These are phyloP conservation scores for Testicularia cyperi DNA, from an alignment of 1,284 basidiomycete species.

Conservation along the genomic window DNA sequence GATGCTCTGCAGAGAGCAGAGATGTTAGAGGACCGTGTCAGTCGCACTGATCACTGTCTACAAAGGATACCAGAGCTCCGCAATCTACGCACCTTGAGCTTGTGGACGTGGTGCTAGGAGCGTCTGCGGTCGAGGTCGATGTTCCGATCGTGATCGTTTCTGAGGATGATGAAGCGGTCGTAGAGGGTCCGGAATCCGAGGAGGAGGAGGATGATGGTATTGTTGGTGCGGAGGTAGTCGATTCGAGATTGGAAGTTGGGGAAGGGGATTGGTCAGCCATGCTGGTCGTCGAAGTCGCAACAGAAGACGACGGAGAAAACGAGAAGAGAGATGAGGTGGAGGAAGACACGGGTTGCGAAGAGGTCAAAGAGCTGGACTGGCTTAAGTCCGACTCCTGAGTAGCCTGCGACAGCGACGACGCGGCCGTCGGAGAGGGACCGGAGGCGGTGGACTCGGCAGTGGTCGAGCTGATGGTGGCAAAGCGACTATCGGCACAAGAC, in stretches of 20 bases:
- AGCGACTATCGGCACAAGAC: too few species aligned
- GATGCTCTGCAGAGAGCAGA: neutral
- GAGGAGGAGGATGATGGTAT: slow-evolving; percentile 7
- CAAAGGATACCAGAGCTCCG: too few species aligned
- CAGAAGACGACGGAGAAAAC: slow-evolving; percentile 2
- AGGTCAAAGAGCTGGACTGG: slow-evolving; percentile 1
- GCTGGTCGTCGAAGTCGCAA: slow-evolving; percentile 4
- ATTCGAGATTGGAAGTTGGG: neutral
- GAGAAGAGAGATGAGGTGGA: neutral
- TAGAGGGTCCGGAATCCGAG: slow-evolving; percentile 1
- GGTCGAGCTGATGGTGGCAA: neutral
- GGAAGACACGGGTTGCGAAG: slow-evolving; percentile 1
- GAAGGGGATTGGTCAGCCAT: slow-evolving; percentile 18
- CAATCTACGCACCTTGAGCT: too few species aligned
- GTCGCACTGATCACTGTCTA: too few species aligned
- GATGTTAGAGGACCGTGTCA: neutral
- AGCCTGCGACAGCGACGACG: neutral
- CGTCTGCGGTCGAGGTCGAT: slow-evolving; percentile 12
- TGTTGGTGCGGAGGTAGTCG: neutral
- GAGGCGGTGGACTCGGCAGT: neutral
- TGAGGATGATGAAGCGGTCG: slow-evolving; percentile 7
- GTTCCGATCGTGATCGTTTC: slow-evolving; percentile 9
- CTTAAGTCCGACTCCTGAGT: neutral
- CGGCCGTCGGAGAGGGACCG: neutral
- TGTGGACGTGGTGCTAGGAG: neutral